Conservation (phyloP, 73 alveolate species). For the Tetrahymena elliotti region DNA sequence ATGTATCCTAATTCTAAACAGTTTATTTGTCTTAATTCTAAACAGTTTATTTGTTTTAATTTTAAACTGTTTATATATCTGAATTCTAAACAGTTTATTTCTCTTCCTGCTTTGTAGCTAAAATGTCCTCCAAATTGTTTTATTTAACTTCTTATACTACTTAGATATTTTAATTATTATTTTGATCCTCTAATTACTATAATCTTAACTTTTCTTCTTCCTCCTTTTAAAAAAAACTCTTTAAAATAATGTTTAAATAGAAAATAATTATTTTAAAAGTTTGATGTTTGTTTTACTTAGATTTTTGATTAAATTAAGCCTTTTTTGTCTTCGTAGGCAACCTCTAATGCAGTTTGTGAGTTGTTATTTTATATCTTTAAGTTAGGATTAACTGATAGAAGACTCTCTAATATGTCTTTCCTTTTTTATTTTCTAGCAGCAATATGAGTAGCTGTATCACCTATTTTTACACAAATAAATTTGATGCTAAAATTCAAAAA, state of each 20-base stretch:
- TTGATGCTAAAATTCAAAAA: no score
- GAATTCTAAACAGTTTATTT: no score
- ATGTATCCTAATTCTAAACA: no score
- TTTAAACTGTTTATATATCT: no score
- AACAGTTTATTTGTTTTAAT: no score
- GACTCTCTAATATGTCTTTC: neutral
- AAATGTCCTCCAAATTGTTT: neutral
- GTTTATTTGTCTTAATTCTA: no score
- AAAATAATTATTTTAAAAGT: no score
- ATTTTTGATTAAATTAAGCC: neutral
- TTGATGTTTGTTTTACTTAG: neutral
- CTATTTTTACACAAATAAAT: neutral
- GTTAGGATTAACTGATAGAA: neutral
- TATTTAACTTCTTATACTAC: neutral
- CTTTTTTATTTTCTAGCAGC: neutral
- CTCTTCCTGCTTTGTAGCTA: no score
- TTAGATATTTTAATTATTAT: neutral
- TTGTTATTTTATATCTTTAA: neutral
- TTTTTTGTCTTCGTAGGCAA: neutral
- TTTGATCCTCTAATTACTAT: neutral
- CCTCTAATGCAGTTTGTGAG: neutral
- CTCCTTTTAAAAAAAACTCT: neutral
- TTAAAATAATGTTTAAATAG: neutral
- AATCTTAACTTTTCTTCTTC: neutral
- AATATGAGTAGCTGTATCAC: neutral